Evolutionary conservation across 768 basidiomycete species (phyloP).

Genomic region (Lactarius indigo): DNA sequence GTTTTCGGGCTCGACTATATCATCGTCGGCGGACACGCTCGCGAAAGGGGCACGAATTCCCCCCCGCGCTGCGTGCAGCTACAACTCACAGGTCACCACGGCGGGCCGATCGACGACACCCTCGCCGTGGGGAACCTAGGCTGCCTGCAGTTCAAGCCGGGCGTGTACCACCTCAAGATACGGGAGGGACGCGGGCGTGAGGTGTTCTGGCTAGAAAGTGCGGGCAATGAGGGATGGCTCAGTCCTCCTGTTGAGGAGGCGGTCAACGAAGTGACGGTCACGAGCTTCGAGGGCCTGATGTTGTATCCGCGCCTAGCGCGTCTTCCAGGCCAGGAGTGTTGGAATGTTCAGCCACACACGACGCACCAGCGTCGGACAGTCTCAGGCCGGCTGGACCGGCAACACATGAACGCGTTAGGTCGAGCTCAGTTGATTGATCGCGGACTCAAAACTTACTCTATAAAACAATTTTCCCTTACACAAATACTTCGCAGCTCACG

Average conservation of each 20-base stretch:
- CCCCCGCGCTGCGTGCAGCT: conserved; percentile 92
- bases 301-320: conserved; percentile 78
- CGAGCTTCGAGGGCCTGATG: conserved; percentile 87
- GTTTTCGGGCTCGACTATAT: conserved; percentile 88
- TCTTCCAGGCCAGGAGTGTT: conserved; percentile 74
- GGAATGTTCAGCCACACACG: no score
- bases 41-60: conserved; percentile 57
- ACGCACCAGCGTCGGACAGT: no score
- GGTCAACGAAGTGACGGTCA: conserved; percentile 75
- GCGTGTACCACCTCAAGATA: conserved; percentile 80
- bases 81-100: conserved; percentile 55
- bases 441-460: no score
- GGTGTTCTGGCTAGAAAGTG: conserved; percentile 79
- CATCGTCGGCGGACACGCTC: conserved; percentile 91
- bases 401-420: no score
- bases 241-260: conserved; percentile 64
- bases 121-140: conserved; percentile 93
- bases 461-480: no score
- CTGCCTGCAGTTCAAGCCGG: conserved; percentile 96
- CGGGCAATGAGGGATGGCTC: conserved; percentile 86
- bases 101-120: conserved; percentile 69
- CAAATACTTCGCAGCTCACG: no score
- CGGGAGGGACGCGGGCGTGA: conserved; percentile 77
- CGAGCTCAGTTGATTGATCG: no score
- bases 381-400: no score